These are phyloP conservation scores for Tricharina praecox DNA, from an alignment of 495 filamentous ascomycete species.

Conservation along the genomic window DNA sequence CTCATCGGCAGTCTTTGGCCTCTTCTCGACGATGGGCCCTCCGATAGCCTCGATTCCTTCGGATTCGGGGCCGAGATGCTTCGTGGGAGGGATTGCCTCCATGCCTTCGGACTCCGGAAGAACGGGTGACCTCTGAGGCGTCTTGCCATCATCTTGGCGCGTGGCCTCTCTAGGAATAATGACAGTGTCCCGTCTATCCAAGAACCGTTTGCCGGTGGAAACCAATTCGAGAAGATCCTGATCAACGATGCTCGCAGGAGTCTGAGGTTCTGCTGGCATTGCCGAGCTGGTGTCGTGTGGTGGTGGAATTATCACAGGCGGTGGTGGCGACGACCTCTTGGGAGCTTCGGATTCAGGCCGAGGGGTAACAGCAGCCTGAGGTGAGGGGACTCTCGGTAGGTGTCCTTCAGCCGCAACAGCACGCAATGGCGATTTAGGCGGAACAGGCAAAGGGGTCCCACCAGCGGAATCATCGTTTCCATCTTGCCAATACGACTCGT, in stretches of 20 bases:
- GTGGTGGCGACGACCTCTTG: not conserved
- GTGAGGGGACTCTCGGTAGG: not conserved
- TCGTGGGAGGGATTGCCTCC: conserved; percentile 13
- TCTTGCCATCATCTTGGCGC: not conserved
- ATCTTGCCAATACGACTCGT: conserved; percentile 24
- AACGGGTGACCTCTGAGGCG: not conserved
- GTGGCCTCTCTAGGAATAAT: not conserved
- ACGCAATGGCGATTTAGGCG: conserved; percentile 8
- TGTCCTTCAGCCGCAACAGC: not conserved
- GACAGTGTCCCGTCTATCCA: conserved; percentile 8
- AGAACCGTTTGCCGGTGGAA: conserved; percentile 17
- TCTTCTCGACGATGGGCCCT: conserved; percentile 19
- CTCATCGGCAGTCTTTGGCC: conserved; percentile 8
- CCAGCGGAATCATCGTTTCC: not conserved
- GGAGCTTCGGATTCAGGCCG: not conserved
- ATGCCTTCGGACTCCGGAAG: not conserved
- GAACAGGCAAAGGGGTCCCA: conserved; percentile 6
- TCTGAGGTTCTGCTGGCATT: not conserved
- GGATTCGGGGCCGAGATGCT: conserved; percentile 20
- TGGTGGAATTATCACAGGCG: not conserved
- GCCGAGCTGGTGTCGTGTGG: too few relatives aligned
- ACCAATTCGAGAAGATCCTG: conserved; percentile 23
- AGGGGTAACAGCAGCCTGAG: too few relatives aligned
- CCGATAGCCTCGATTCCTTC: conserved; percentile 23
- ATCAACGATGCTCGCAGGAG: conserved; percentile 11